These are phyloP conservation scores for Neonothopanus nambi DNA, from an alignment of 1,284 basidiomycete species.

Conservation along the genomic window DNA sequence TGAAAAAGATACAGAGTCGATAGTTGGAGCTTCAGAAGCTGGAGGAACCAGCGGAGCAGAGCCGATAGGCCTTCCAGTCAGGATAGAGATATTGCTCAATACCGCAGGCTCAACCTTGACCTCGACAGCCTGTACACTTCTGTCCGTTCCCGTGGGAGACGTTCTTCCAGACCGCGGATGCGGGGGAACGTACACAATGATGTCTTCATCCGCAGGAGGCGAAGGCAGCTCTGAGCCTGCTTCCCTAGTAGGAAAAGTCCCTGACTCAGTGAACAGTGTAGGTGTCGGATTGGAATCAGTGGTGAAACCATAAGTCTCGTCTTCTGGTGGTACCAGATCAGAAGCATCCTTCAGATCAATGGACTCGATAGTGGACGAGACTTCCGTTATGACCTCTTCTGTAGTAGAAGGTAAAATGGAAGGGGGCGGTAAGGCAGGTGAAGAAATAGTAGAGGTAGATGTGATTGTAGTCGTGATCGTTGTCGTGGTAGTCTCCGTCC, in stretches of 20 bases:
- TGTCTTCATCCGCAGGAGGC: slow-evolving; percentile 51
- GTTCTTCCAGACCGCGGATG: slow-evolving; percentile 39
- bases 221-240: not conserved
- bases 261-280: not conserved
- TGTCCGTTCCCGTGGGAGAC: slow-evolving; percentile 20
- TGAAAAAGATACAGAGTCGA: slow-evolving; percentile 27
- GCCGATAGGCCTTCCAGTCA: slow-evolving; percentile 27
- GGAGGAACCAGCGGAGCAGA: slow-evolving; percentile 1
- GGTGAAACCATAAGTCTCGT: slow-evolving; percentile 25
- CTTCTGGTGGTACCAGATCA: not conserved
- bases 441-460: too few species aligned
- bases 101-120: not conserved
- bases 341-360: not conserved
- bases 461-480: too few species aligned
- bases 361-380: slow-evolving; percentile 1
- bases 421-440: too few species aligned
- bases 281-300: slow-evolving; percentile 23
- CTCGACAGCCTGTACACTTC: not conserved
- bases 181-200: slow-evolving; percentile 64
- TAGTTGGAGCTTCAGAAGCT: slow-evolving; percentile 4
- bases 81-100: slow-evolving; percentile 23
- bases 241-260: not conserved
- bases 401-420: too few species aligned
- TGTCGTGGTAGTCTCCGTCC: too few species aligned
- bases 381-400: not conserved